A percentile compares a stretch with the other conserved stretches of the same genome.
Conservation (phyloP, 306 rosid genomes). For the Cucumis hystrix region DNA sequence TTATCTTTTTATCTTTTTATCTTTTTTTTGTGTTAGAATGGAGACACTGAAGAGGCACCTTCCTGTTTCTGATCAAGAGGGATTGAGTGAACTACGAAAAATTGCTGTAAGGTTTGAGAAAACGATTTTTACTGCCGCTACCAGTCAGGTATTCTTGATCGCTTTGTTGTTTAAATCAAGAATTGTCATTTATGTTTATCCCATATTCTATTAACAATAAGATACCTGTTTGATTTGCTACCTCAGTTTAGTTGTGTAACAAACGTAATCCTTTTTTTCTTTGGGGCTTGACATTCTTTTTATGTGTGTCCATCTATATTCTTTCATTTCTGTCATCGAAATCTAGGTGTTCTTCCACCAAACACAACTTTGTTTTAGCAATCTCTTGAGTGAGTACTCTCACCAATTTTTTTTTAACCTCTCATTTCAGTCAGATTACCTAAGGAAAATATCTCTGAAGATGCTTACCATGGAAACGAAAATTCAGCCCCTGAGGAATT, state of each 20-base stretch:
- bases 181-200: background rate
- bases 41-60: slow-evolving; percentile 54
- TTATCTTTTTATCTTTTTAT: background rate
- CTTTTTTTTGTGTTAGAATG: slow-evolving; percentile 26
- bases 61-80: slow-evolving; percentile 46
- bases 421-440: slow-evolving; percentile 20
- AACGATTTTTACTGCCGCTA: slow-evolving; percentile 43
- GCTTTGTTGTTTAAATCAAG: background rate
- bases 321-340: no score
- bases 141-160: slow-evolving; percentile 39
- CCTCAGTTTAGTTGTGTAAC: no score
- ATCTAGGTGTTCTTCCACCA: background rate
- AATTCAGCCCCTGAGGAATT: slow-evolving; percentile 31
- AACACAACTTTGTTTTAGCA: background rate
- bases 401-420: background rate
- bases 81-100: slow-evolving; percentile 40
- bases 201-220: background rate
- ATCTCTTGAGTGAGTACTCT: background rate
- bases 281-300: no score
- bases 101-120: slow-evolving; percentile 81
- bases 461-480: slow-evolving; percentile 55
- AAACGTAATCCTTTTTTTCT: no score
- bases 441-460: slow-evolving; percentile 27
- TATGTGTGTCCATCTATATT: no score
- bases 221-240: background rate